Percentiles rank a stretch among this genome's conserved stretches.
Evolutionary conservation across 371 early-diverging fungal genomes (phyloP).

Genomic region (Syncephalastrum monosporum): DNA sequence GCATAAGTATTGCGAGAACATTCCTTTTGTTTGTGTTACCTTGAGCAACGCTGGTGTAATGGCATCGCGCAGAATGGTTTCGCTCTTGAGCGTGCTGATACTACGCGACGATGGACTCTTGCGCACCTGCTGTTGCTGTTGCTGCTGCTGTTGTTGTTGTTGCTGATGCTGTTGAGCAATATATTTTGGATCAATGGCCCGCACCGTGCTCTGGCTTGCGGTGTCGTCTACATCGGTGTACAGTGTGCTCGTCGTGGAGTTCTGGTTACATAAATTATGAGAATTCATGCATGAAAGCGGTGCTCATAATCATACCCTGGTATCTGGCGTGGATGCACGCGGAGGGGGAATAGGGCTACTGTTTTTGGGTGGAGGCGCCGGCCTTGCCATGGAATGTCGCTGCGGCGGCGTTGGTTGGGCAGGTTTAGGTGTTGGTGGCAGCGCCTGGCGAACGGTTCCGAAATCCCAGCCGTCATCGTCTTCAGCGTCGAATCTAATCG

Average conservation of each 20-base stretch:
- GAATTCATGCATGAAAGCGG: too few species aligned
- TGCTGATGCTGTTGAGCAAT: slow-evolving; percentile 9
- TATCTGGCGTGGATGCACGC: slow-evolving; percentile 1
- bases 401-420: slow-evolving; percentile 22
- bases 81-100: slow-evolving; percentile 26
- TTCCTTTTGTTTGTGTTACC: slow-evolving; percentile 19
- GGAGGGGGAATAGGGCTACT: too few species aligned
- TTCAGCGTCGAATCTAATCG: slow-evolving; percentile 8
- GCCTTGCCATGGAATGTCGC: slow-evolving; percentile 25
- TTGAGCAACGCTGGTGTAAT: slow-evolving; percentile 35
- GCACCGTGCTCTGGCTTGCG: slow-evolving; percentile 36
- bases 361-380: slow-evolving; percentile 1
- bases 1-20: background rate
- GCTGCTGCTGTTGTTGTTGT: slow-evolving; percentile 13
- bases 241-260: slow-evolving; percentile 12
- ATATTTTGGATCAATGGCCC: slow-evolving; percentile 25
- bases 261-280: background rate
- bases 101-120: slow-evolving; percentile 38
- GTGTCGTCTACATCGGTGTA: slow-evolving; percentile 20
- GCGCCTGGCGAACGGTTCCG: slow-evolving; percentile 49
- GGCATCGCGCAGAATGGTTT: slow-evolving; percentile 31
- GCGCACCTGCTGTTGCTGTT: slow-evolving; percentile 11
- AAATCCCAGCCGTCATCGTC: slow-evolving; percentile 32
- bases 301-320: slow-evolving; percentile 6
- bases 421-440: slow-evolving; percentile 26